Conservation (phyloP, 75 land plant genomes). For the Pinus tabuliformis region DNA sequence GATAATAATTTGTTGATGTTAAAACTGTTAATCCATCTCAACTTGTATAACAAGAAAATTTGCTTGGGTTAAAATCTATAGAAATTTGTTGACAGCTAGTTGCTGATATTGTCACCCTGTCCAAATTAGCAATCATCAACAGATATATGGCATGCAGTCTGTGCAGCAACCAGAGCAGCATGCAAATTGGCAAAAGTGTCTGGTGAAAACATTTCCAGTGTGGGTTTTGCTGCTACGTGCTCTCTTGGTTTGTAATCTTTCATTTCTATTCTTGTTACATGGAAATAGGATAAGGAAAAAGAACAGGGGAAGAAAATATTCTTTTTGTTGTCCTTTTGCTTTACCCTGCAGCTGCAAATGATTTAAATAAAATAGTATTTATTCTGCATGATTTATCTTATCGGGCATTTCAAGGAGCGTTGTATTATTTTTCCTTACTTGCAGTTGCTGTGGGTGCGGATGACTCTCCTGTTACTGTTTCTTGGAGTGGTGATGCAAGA, state of each 20-base stretch:
- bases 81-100: slow-evolving; percentile 5
- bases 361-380: not conserved
- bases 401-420: not conserved
- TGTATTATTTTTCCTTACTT: slow-evolving; percentile 14
- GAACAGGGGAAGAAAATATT: not conserved
- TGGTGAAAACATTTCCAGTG: slow-evolving; percentile 61
- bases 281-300: not conserved
- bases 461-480: slow-evolving; percentile 92
- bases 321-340: not conserved
- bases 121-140: slow-evolving; percentile 86
- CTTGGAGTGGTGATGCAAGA: slow-evolving; percentile 90
- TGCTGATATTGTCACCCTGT: slow-evolving; percentile 3
- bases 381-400: slow-evolving; percentile 3
- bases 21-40: not conserved
- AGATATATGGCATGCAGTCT: slow-evolving; percentile 97
- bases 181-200: slow-evolving; percentile 57
- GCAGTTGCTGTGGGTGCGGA: slow-evolving; percentile 95
- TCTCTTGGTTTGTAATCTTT: slow-evolving; percentile 75
- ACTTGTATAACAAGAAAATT: slow-evolving; percentile 1
- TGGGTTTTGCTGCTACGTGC: slow-evolving; percentile 97
- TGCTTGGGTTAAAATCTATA: not conserved
- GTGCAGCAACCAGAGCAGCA: slow-evolving; percentile 88
- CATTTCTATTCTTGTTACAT: not conserved
- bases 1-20: not conserved
- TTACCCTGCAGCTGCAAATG: slow-evolving; percentile 1